Evolutionary conservation across 2,329 filamentous ascomycete species (phyloP).

Genomic region (Epichloe bromicola): DNA sequence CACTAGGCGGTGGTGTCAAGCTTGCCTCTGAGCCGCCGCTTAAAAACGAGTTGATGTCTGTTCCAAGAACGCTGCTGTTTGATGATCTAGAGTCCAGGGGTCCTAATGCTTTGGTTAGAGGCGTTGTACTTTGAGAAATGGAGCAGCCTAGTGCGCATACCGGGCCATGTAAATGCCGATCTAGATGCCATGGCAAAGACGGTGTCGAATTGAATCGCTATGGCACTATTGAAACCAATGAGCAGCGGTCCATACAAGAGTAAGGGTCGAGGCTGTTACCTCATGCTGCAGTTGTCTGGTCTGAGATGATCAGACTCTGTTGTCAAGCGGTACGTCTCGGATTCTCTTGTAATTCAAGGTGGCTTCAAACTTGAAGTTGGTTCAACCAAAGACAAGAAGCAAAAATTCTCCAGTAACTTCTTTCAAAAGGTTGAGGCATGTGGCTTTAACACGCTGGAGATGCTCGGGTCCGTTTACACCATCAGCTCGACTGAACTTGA

Average conservation of each 20-base stretch:
- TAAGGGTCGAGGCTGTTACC: constrained; percentile 13
- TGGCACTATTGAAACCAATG: constrained; percentile 23
- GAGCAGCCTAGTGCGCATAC: constrained; percentile 15
- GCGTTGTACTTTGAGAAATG: constrained; percentile 4
- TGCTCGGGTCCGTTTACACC: neutral
- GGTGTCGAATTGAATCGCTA: constrained; percentile 38
- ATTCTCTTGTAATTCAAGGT: neutral
- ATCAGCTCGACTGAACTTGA: neutral
- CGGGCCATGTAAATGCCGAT: constrained; percentile 38
- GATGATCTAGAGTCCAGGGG: constrained; percentile 23
- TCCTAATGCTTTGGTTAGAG: constrained; percentile 10
- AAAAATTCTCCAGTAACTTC: neutral
- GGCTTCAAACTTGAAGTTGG: neutral
- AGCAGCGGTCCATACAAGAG: neutral
- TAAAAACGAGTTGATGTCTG: constrained; percentile 34
- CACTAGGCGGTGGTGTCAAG: constrained; percentile 33
- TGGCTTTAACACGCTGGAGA: neutral
- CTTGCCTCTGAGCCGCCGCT: constrained; percentile 32
- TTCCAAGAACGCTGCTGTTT: constrained; percentile 25
- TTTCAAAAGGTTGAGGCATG: neutral
- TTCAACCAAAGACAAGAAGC: too few relatives aligned
- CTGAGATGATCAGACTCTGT: neutral
- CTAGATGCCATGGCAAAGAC: constrained; percentile 38
- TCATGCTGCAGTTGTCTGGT: constrained; percentile 19
- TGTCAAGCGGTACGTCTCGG: neutral